These are phyloP conservation scores for Tylopilus sp. DNA, from an alignment of 768 basidiomycete genomes.

Conservation along the genomic window DNA sequence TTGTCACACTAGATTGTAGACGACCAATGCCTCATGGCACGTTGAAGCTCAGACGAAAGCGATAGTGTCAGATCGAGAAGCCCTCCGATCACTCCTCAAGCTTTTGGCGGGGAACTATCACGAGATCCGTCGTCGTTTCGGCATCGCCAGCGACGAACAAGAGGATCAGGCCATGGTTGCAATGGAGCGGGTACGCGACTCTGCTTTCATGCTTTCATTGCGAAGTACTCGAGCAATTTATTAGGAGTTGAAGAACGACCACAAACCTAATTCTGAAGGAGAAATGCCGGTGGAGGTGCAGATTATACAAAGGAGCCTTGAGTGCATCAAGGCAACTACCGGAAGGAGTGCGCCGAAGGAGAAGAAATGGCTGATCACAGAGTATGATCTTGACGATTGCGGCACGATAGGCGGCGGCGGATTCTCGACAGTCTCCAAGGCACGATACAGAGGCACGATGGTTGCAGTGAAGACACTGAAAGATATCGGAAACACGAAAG, in stretches of 20 bases:
- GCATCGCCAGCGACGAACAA: background rate
- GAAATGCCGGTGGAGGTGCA: background rate
- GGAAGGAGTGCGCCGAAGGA: slow-evolving; percentile 1
- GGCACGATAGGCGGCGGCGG: slow-evolving; percentile 25
- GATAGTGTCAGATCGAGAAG: background rate
- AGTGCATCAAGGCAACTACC: background rate
- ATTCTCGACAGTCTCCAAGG: slow-evolving; percentile 13
- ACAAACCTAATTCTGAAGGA: background rate
- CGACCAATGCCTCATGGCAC: background rate
- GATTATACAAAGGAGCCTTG: slow-evolving; percentile 1
- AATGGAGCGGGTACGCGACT: slow-evolving; percentile 4
- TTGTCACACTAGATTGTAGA: background rate
- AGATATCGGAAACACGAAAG: background rate
- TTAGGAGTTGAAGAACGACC: background rate
- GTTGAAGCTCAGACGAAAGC: background rate
- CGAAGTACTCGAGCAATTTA: background rate
- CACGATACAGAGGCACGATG: background rate
- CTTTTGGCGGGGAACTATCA: background rate
- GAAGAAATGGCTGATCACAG: slow-evolving; percentile 23
- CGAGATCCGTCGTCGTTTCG: background rate
- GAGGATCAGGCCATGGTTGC: slow-evolving; percentile 7
- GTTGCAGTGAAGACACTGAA: slow-evolving; percentile 5
- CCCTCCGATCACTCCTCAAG: background rate
- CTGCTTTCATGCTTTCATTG: background rate
- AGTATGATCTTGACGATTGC: slow-evolving; percentile 27